Percentiles rank a stretch among this genome's conserved stretches.
phyloP scores from a whole-genome alignment of 228 moss, liverwort and hornwort genomes.

The Sphagnum magellanicum region DNA sequence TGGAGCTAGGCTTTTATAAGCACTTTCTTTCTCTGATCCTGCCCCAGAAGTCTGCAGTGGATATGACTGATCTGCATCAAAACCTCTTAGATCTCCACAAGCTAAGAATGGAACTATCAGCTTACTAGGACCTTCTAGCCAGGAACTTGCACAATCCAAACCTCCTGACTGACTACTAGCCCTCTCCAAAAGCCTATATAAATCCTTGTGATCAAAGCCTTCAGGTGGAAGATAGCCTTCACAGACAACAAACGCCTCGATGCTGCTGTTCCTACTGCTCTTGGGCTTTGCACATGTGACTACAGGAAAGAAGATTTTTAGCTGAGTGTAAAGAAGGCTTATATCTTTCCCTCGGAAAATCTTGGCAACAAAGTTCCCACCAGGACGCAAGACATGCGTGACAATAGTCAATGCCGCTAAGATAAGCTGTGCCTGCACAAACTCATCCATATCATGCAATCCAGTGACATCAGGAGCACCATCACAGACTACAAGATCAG shows the following conservation, averaged over 20 bases:
- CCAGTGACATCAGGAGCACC: constrained; percentile 99
- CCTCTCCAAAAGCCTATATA: constrained; percentile 72
- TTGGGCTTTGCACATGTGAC: constrained; percentile 96
- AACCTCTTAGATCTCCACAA: constrained; percentile 90
- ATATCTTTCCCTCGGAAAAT: constrained; percentile 97
- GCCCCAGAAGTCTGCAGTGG: constrained; percentile 39
- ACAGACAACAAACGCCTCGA: constrained; percentile 97
- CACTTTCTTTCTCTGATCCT: constrained; percentile 4
- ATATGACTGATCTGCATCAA: constrained; percentile 90
- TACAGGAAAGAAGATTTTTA: constrained; percentile 82
- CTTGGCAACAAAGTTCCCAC: constrained; percentile 88
- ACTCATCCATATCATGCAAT: constrained; percentile 98
- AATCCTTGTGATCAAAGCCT: constrained; percentile 64
- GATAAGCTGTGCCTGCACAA: constrained; percentile 94
- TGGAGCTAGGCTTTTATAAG: constrained; percentile 56
- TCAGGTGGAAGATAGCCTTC: constrained; percentile 71
- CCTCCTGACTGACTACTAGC: constrained; percentile 54
- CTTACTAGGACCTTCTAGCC: constrained; percentile 92
- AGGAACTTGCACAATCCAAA: constrained; percentile 80
- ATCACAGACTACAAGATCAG: constrained; percentile 97
- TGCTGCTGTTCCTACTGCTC: constrained; percentile 94
- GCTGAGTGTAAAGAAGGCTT: constrained; percentile 79
- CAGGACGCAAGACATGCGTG: constrained; percentile 77
- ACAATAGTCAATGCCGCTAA: constrained; percentile 93
- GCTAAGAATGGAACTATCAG: constrained; percentile 89